These are phyloP conservation scores for Hippophae rhamnoides DNA, from an alignment of 306 rosid genomes.

Conservation along the genomic window DNA sequence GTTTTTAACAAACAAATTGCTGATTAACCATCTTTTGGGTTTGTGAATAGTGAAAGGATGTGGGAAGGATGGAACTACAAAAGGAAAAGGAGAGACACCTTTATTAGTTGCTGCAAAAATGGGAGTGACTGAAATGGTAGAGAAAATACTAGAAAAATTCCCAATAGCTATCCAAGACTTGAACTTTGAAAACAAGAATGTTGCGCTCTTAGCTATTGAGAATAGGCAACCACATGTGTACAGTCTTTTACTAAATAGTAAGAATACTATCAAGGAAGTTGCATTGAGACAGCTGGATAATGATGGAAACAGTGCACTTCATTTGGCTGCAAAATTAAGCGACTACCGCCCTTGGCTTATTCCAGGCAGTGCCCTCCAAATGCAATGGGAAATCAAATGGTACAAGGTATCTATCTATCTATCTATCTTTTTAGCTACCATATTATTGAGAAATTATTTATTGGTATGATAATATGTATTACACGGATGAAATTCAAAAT, in stretches of 20 bases:
- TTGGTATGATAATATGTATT: too few relatives aligned
- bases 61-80: neutral
- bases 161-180: constrained; percentile 45
- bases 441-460: too few relatives aligned
- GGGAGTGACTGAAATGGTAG: constrained; percentile 55
- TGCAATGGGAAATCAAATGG: constrained; percentile 72
- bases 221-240: constrained; percentile 50
- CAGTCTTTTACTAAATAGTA: constrained; percentile 10
- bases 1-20: too few relatives aligned
- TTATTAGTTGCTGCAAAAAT: constrained; percentile 48
- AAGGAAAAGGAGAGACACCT: constrained; percentile 21
- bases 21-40: too few relatives aligned
- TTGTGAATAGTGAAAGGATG: too few relatives aligned
- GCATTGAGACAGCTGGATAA: constrained; percentile 33
- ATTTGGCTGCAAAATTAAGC: constrained; percentile 51
- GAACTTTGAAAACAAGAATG: constrained; percentile 37
- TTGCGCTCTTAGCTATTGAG: constrained; percentile 52
- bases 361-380: constrained; percentile 49
- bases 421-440: too few relatives aligned
- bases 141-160: constrained; percentile 30
- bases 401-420: constrained; percentile 24
- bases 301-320: constrained; percentile 46
- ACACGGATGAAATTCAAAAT: too few relatives aligned
- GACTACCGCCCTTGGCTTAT: constrained; percentile 40
- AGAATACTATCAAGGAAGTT: constrained; percentile 13